Base-by-base conservation (phyloP, 441 rosid species). In the Viola pubescens region DNA sequence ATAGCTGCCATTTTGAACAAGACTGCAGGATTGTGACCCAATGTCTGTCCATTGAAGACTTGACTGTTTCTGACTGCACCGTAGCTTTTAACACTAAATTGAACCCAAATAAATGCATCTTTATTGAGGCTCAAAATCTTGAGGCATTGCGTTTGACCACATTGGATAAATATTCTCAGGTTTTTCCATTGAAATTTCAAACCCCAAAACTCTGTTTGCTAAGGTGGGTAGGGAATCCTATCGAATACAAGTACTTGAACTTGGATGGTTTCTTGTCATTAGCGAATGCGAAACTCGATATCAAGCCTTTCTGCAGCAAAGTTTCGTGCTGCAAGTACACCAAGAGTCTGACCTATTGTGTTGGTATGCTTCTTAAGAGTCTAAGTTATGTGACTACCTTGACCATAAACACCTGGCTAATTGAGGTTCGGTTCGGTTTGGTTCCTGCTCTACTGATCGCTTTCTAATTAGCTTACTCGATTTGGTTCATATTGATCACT, bases 211-310 rank as follows among this genome's bases (percentile, higher is more conserved):
- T 69, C 26, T 37, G 53, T 37, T 16, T 4, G 8, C 12, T 69
- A 46, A 46, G 3, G 43, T 69, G 72, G 72, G 42, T 5, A 46
- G 72, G 72, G 37, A 49, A 62, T 58, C 72, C 68, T 53, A 56
- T 63, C n/a, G 68, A 69, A 39, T 62, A 62, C 39, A 48, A 47
- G 13, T 48, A 58, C 54, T 40, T 63, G 60, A 11, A 54, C 4
- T 26, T 26, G 34, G 59, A 58, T 44, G 50, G 19, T 42, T 58
- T 69, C 50, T 4, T 14, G 51, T 58, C 64, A 0, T 40, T 69
- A 4, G 48, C 48, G 47, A 13, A 48, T 10, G 73, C 68, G 37
- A 9, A 1, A 13, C 41, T 59, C 48, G 40, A 63, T 37, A 53
- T 63, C n/a, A 58, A 53, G 38, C 68, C 68, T 43, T 5, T 68